Conservation (phyloP, 1,139 yeast genomes). For the Geotrichum citri-aurantii region DNA sequence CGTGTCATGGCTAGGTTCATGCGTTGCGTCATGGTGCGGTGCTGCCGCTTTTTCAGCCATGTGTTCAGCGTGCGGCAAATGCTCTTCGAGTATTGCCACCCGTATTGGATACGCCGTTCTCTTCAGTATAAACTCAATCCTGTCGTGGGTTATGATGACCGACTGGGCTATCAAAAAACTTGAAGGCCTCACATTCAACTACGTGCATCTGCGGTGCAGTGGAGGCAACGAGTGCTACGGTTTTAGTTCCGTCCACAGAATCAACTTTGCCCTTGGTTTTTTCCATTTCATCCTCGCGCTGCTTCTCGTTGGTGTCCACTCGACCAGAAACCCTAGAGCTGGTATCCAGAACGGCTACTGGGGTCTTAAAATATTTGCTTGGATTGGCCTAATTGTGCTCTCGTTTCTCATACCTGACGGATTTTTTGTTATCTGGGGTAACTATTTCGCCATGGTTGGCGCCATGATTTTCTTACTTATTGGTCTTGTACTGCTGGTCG, state of each 20-base stretch:
- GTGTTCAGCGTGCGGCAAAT: conserved; percentile 49
- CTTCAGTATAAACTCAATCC: conserved; percentile 66
- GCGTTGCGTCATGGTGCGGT: conserved; percentile 76
- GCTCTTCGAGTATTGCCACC: conserved; percentile 68
- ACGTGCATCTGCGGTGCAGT: conserved; percentile 59
- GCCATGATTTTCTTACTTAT: conserved; percentile 82
- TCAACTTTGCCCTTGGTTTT: conserved; percentile 81
- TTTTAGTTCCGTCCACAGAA: conserved; percentile 85
- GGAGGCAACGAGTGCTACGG: conserved; percentile 70
- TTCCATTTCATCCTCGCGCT: conserved; percentile 70
- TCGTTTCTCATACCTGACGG: conserved; percentile 80
- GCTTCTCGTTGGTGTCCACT: conserved; percentile 64
- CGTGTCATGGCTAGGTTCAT: conserved; percentile 54
- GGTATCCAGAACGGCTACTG: conserved; percentile 84
- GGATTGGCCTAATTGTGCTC: conserved; percentile 52
- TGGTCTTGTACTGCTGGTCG: conserved; percentile 85
- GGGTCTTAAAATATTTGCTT: conserved; percentile 65
- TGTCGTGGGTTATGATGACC: conserved; percentile 88
- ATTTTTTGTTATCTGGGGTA: conserved; percentile 87
- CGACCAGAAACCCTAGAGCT: conserved; percentile 75
- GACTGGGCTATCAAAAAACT: conserved; percentile 73
- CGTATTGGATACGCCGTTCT: conserved; percentile 80
- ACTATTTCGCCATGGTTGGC: conserved; percentile 76
- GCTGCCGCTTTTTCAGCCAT: conserved; percentile 75
- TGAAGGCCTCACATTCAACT: conserved; percentile 58